Evolutionary conservation across 768 basidiomycete species (phyloP).

Genomic region (Kwoniella bestiolae): DNA sequence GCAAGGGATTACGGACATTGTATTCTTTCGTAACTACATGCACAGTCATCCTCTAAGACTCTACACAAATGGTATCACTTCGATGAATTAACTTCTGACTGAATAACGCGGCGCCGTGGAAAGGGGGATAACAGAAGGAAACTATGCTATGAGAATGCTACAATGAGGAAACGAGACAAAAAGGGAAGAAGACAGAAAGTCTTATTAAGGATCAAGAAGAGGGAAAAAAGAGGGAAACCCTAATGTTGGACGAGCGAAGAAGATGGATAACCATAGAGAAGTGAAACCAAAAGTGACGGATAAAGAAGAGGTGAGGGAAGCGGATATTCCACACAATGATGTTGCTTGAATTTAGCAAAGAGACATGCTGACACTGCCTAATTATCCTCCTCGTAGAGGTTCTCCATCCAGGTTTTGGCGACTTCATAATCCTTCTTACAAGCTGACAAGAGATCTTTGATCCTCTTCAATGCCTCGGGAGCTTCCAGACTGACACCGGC

Average conservation of each 20-base stretch:
- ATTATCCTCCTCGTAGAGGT: slow-evolving; percentile 59
- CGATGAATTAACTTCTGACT: not conserved
- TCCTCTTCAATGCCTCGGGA: slow-evolving; percentile 60
- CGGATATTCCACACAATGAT: not conserved
- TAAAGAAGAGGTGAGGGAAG: not conserved
- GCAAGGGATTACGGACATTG: not conserved
- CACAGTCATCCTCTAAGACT: not conserved
- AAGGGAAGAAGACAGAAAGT: not conserved
- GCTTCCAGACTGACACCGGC: slow-evolving; percentile 44
- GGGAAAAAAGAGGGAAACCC: too few relatives aligned
- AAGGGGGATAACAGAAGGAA: not conserved
- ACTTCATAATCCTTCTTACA: slow-evolving; percentile 71
- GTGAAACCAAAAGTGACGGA: not conserved
- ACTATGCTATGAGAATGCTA: slow-evolving; percentile 15
- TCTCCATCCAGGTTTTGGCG: slow-evolving; percentile 71
- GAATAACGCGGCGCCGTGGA: not conserved
- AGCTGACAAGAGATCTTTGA: slow-evolving; percentile 64
- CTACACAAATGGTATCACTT: not conserved
- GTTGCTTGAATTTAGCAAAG: not conserved
- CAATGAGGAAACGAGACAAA: not conserved
- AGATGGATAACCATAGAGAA: not conserved
- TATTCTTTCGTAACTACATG: not conserved
- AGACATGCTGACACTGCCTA: too few relatives aligned
- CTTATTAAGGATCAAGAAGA: not conserved
- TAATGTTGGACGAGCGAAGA: too few relatives aligned